These are phyloP conservation scores for Bipolaris sorokiniana DNA, from an alignment of 2,329 filamentous ascomycete genomes.

Conservation along the genomic window DNA sequence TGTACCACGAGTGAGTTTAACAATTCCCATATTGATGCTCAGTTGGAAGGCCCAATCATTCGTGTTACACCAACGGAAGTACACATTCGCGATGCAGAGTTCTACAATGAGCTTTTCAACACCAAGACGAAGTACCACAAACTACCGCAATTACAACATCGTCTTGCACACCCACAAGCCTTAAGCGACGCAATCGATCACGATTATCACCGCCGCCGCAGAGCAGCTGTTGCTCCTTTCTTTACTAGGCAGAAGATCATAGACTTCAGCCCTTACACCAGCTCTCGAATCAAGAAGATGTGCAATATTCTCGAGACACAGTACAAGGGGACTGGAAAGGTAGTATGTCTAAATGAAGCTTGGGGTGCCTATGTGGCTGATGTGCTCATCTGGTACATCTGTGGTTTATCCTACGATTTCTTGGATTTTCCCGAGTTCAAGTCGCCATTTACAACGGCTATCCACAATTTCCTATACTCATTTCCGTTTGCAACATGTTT, in stretches of 20 bases:
- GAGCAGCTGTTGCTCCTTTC: background rate
- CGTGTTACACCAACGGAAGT: background rate
- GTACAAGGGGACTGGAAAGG: conserved; percentile 1
- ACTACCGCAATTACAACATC: background rate
- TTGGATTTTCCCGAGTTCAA: background rate
- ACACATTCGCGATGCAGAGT: background rate
- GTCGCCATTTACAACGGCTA: background rate
- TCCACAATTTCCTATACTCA: background rate
- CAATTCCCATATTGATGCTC: background rate
- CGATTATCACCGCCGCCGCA: background rate
- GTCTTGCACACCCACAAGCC: background rate
- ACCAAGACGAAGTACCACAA: background rate
- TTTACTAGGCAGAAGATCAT: conserved; percentile 1
- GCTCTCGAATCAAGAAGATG: background rate
- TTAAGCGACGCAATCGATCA: background rate
- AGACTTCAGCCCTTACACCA: background rate
- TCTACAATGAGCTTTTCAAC: background rate
- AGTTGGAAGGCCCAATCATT: background rate
- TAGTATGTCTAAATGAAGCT: background rate
- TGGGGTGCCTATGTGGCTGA: background rate
- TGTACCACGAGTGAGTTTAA: background rate
- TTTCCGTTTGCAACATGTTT: background rate
- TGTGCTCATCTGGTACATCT: background rate
- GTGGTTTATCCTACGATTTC: background rate
- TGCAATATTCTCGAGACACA: background rate